Conservation (phyloP, 2,329 filamentous ascomycete genomes). For the Emmonsiellopsis sp. region DNA sequence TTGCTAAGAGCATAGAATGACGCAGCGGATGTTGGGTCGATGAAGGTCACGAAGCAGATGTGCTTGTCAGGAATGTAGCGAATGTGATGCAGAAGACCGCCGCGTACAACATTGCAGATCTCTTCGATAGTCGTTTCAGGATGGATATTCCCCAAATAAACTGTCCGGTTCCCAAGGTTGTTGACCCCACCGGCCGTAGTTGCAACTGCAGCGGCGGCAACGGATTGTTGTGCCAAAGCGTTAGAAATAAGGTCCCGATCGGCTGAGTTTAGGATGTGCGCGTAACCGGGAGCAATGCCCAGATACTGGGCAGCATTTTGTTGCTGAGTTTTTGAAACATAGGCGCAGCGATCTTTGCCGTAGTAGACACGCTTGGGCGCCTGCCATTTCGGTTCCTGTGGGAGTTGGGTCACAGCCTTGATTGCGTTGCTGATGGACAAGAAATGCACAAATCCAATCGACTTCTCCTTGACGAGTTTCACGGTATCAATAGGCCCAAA, state of each 20-base stretch:
- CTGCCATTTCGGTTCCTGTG: constrained; percentile 95
- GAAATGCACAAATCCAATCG: constrained; percentile 95
- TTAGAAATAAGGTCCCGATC: constrained; percentile 96
- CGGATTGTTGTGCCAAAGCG: constrained; percentile 91
- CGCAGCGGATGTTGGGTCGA: constrained; percentile 92
- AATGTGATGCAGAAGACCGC: constrained; percentile 92
- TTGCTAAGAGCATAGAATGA: constrained; percentile 98
- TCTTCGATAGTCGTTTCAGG: constrained; percentile 98
- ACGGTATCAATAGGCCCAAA: constrained; percentile 95
- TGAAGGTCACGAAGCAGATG: constrained; percentile 99
- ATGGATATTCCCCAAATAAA: constrained; percentile 97
- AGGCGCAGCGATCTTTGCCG: constrained; percentile 95
- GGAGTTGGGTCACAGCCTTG: constrained; percentile 93
- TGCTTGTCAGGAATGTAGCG: constrained; percentile 99
- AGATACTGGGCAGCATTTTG: constrained; percentile 98
- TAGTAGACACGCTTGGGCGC: constrained; percentile 93
- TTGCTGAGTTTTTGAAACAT: constrained; percentile 98
- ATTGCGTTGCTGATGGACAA: constrained; percentile 95
- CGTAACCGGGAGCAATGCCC: constrained; percentile 91
- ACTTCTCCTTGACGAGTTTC: constrained; percentile 96
- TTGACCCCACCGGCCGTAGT: constrained; percentile 95
- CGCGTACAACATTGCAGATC: constrained; percentile 97
- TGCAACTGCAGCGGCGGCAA: constrained; percentile 90
- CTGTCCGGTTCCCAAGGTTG: constrained; percentile 93
- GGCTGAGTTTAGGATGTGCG: constrained; percentile 89